Percentiles rank a stretch among this genome's conserved stretches.
These are phyloP conservation scores for Microdochium nivale DNA, from an alignment of 2,329 filamentous ascomycete species.

Conservation along the genomic window DNA sequence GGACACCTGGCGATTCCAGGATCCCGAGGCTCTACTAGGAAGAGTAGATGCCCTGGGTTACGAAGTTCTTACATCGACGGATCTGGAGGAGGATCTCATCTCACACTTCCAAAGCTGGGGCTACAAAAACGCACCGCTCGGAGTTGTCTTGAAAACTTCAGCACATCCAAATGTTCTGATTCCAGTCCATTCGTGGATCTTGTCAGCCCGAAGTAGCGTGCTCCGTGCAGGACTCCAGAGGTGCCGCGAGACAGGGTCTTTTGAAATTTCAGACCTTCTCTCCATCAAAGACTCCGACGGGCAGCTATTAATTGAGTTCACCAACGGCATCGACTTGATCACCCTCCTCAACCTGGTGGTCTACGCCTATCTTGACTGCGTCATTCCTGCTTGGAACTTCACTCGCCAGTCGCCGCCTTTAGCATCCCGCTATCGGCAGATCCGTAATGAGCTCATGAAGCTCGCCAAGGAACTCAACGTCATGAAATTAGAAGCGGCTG, in stretches of 20 bases:
- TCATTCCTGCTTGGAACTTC: conserved; percentile 83
- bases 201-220: conserved; percentile 64
- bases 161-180: conserved; percentile 61
- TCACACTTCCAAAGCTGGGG: conserved; percentile 35
- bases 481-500: conserved; percentile 63
- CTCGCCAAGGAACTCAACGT: conserved; percentile 66
- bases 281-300: conserved; percentile 39
- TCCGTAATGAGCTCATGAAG: conserved; percentile 82
- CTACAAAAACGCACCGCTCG: conserved; percentile 30
- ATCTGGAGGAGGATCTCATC: conserved; percentile 56
- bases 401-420: conserved; percentile 56
- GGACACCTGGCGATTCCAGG: conserved; percentile 32
- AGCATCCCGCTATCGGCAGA: conserved; percentile 67
- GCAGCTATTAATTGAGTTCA: conserved; percentile 54
- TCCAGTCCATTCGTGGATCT: conserved; percentile 74
- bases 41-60: conserved; percentile 41
- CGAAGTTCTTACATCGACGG: conserved; percentile 50
- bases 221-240: conserved; percentile 54
- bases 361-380: conserved; percentile 71
- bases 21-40: conserved; percentile 35
- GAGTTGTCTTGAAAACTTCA: conserved; percentile 42
- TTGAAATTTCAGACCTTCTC: conserved; percentile 51
- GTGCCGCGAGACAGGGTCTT: conserved; percentile 44
- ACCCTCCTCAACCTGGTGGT: conserved; percentile 72
- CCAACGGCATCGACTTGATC: conserved; percentile 62